Evolutionary conservation across 768 basidiomycete genomes (phyloP), one percentile per base, ranked within the genome.

Genomic region (Obba rivulosa): DNA sequence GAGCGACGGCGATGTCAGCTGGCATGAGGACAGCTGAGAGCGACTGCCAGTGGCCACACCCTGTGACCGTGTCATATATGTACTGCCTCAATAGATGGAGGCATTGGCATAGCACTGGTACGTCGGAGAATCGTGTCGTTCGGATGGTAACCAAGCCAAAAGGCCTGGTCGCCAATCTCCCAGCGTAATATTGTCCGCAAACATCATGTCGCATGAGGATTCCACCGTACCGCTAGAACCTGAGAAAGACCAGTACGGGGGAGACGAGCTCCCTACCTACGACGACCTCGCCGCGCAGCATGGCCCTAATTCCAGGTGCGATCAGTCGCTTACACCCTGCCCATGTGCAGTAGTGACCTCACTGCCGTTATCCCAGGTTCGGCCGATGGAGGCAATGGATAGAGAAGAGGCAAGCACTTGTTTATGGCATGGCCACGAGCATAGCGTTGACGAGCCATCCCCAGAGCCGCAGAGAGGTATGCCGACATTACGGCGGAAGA

Each of bases 381-480:
- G 89, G 89, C 17, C 73, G 89, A 49, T 92, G 89, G 89, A 78
- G 76, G 61, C 80, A 81, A 5, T 92, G 89, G 89, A 86, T 92
- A 48, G 89, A 92, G 70, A 92, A 92, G 66, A 77, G 89, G 88
- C 84, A 54, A 42, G 67, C 53, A 4, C 3, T 2, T 14, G 10
- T 18, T 21, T 21, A 28, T 43, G 31, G 31, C 31, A 35, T 47
- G 44, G 46, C 55, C 46, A 44, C 37, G 22, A 34, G 23, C 43
- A 28, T 37, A 54, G 35, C 43, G 17, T 14, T 14, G 43, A 40
- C 41, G 35, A 18, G 41, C 3, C 2, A 22, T n/a, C 11, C 34
- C 11, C 50, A 92, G 89, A 66, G 90, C 90, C 14, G 87, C 88
- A n/a, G 89, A 91, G 57, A 77, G 90, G 34, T 89, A 89, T 62